phyloP scores from a whole-genome alignment of 2,329 filamentous ascomycete genomes.

The Verruconis gallopava region DNA sequence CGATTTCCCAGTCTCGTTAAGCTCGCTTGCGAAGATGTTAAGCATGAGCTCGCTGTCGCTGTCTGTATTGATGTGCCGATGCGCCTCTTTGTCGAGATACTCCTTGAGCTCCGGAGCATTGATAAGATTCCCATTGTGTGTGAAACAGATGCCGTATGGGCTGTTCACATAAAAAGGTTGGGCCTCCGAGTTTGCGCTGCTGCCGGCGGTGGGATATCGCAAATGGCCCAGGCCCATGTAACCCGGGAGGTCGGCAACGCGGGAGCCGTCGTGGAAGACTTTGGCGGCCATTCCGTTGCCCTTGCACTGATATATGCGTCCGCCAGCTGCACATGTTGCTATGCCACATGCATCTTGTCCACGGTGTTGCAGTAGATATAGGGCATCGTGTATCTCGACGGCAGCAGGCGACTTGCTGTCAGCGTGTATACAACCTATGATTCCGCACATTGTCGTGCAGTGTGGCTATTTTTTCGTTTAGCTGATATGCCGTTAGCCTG shows the following conservation, averaged over 20 bases:
- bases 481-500: not conserved
- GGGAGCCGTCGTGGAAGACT: constrained; percentile 70
- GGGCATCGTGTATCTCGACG: constrained; percentile 32
- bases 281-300: constrained; percentile 77
- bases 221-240: constrained; percentile 81
- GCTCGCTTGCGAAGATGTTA: constrained; percentile 75
- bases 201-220: constrained; percentile 81
- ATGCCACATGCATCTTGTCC: constrained; percentile 86
- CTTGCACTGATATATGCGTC: constrained; percentile 79
- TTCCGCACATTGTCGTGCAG: constrained; percentile 34
- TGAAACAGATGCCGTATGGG: constrained; percentile 69
- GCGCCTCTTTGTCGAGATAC: constrained; percentile 65
- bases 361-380: constrained; percentile 37
- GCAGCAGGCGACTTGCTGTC: constrained; percentile 27
- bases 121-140: constrained; percentile 83
- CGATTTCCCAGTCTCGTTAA: constrained; percentile 68
- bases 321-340: constrained; percentile 58
- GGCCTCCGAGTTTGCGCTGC: constrained; percentile 69
- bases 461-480: not conserved
- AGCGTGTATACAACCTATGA: constrained; percentile 36
- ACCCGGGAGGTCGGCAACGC: constrained; percentile 62
- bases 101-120: constrained; percentile 57
- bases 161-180: constrained; percentile 88
- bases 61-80: constrained; percentile 81
- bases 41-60: constrained; percentile 79